Conservation (phyloP, 148 eudicot species). For the Salicornia ramosissima region DNA sequence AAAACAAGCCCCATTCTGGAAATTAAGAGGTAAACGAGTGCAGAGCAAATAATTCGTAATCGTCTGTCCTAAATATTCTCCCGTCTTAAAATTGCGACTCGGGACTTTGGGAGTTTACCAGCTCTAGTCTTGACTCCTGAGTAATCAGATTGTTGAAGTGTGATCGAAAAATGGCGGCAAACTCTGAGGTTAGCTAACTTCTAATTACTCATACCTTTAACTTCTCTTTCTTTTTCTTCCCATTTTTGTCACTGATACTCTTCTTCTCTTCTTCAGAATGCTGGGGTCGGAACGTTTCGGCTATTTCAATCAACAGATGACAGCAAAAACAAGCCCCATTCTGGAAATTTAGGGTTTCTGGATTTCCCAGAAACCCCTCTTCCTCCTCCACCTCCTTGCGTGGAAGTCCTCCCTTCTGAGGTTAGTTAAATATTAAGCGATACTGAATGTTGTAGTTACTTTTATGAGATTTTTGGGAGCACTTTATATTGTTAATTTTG, state of each 20-base stretch:
- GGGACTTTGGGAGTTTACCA: no score
- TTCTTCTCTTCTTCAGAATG: conserved; percentile 13
- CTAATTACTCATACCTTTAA: not conserved
- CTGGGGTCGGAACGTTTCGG: conserved; percentile 35
- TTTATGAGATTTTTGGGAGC: not conserved
- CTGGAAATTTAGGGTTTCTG: conserved; percentile 47
- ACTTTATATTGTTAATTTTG: not conserved
- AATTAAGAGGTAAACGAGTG: no score
- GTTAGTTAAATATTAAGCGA: conserved; percentile 22
- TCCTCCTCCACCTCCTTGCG: conserved; percentile 73
- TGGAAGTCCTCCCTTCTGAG: conserved; percentile 78
- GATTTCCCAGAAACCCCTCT: conserved; percentile 42
- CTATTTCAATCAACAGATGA: conserved; percentile 46
- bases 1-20: no score
- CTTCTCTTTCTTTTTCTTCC: not conserved
- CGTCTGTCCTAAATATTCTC: no score
- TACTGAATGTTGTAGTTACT: not conserved
- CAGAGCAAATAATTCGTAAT: no score
- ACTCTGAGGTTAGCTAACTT: conserved; percentile 31
- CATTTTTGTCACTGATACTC: not conserved
- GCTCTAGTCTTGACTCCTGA: no score
- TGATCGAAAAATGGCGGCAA: conserved; percentile 37
- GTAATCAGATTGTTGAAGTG: no score
- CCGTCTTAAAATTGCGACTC: no score
- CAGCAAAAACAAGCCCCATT: conserved; percentile 21